Evolutionary conservation across 106 monocot genomes (phyloP).

Genomic region (Ottelia alismoides): DNA sequence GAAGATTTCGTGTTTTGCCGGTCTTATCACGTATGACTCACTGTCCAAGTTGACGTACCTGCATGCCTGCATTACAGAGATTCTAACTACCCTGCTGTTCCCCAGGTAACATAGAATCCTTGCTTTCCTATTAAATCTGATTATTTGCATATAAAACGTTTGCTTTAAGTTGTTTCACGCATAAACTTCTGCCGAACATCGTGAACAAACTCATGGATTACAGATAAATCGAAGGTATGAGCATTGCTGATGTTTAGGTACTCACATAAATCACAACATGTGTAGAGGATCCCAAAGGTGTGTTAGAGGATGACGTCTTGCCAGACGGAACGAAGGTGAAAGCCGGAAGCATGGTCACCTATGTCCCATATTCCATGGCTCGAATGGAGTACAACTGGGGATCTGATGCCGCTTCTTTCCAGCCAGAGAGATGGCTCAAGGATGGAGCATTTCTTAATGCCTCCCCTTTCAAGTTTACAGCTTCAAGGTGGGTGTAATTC

Average conservation of each 20-base stretch:
- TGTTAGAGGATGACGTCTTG: slow-evolving; percentile 63
- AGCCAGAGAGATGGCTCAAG: slow-evolving; percentile 77
- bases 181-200: too few relatives aligned
- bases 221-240: too few relatives aligned
- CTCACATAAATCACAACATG: too few relatives aligned
- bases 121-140: too few relatives aligned
- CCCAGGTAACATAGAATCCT: too few relatives aligned
- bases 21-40: slow-evolving; percentile 54
- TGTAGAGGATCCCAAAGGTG: slow-evolving; percentile 88
- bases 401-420: slow-evolving; percentile 41
- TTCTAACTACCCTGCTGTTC: slow-evolving; percentile 78
- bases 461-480: slow-evolving; percentile 92
- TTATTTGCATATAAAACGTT: too few relatives aligned
- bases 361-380: slow-evolving; percentile 86
- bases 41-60: slow-evolving; percentile 48
- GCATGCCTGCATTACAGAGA: slow-evolving; percentile 74
- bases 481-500: slow-evolving; percentile 96
- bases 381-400: slow-evolving; percentile 91
- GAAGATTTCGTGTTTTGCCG: slow-evolving; percentile 45
- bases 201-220: too few relatives aligned
- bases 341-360: slow-evolving; percentile 61
- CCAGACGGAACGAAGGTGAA: slow-evolving; percentile 76
- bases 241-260: too few relatives aligned
- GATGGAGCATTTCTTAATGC: slow-evolving; percentile 38
- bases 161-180: too few relatives aligned